phyloP scores from a whole-genome alignment of 2,329 filamentous ascomycete genomes.

The Trichothecium sympodiale region DNA sequence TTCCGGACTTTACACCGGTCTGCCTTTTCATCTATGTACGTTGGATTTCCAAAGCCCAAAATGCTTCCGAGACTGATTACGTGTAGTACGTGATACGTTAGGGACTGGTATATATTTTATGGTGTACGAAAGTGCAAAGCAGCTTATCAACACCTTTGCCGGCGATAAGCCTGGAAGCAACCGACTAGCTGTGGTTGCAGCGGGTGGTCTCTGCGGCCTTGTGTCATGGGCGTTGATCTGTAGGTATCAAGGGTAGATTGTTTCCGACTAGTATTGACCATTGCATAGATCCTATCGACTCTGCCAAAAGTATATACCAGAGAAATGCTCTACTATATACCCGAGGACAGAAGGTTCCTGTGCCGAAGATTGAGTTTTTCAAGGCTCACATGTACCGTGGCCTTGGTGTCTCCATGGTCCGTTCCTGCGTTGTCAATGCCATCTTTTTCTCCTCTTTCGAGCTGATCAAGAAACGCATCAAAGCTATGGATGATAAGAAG shows the following conservation, averaged over 20 bases:
- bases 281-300: conserved; percentile 56
- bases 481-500: conserved; percentile 35
- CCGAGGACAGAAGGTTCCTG: conserved; percentile 50
- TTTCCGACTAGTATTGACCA: conserved; percentile 4
- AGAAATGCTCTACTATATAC: conserved; percentile 65
- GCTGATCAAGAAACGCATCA: conserved; percentile 62
- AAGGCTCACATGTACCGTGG: conserved; percentile 72
- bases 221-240: conserved; percentile 72
- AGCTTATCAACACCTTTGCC: conserved; percentile 64
- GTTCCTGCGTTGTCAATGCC: conserved; percentile 74
- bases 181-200: conserved; percentile 65
- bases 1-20: conserved; percentile 68
- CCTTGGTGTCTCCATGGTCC: conserved; percentile 70
- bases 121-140: conserved; percentile 80
- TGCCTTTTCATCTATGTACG: conserved; percentile 67
- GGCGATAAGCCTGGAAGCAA: conserved; percentile 64
- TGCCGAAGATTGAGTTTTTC: conserved; percentile 69
- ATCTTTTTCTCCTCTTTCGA: conserved; percentile 88
- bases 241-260: conserved; percentile 27
- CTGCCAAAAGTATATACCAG: conserved; percentile 78
- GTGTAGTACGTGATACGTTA: conserved; percentile 66
- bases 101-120: conserved; percentile 82
- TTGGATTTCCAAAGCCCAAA: conserved; percentile 4
- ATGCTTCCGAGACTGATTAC: background rate
- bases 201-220: conserved; percentile 72